Evolutionary conservation across 768 basidiomycete genomes (phyloP).

Genomic region (Tephrocybe sp.): DNA sequence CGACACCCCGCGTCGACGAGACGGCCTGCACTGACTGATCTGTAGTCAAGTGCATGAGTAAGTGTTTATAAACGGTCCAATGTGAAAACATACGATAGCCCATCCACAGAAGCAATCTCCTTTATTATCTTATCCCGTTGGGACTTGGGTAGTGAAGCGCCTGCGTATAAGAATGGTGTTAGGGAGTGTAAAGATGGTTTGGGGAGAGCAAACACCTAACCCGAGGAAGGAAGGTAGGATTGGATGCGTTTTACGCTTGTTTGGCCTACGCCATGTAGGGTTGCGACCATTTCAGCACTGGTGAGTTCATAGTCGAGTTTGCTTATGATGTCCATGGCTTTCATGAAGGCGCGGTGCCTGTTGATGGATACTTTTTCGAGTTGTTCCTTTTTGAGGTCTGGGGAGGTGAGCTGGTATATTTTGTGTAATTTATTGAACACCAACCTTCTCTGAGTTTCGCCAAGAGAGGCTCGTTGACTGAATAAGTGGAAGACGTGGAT

Average conservation of each 20-base stretch:
- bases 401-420: neutral
- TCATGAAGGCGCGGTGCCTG: neutral
- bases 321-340: slow-evolving; percentile 2
- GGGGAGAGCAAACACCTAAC: slow-evolving; percentile 10
- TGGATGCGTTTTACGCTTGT: slow-evolving; percentile 40
- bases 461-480: neutral
- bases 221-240: slow-evolving; percentile 26
- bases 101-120: slow-evolving; percentile 8
- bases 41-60: slow-evolving; percentile 13
- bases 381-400: slow-evolving; percentile 1
- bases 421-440: neutral
- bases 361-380: neutral
- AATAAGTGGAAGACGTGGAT: neutral
- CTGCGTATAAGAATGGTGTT: neutral
- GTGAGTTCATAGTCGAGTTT: slow-evolving; percentile 8
- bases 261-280: slow-evolving; percentile 1
- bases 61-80: neutral
- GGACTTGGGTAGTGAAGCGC: neutral
- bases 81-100: neutral
- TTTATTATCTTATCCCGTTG: neutral
- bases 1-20: slow-evolving; percentile 51
- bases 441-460: neutral
- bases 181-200: neutral
- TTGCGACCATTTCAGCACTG: neutral
- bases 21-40: slow-evolving; percentile 34